Base-by-base conservation (phyloP, 495 filamentous ascomycete species). In the Aspergillus haitiensis region DNA sequence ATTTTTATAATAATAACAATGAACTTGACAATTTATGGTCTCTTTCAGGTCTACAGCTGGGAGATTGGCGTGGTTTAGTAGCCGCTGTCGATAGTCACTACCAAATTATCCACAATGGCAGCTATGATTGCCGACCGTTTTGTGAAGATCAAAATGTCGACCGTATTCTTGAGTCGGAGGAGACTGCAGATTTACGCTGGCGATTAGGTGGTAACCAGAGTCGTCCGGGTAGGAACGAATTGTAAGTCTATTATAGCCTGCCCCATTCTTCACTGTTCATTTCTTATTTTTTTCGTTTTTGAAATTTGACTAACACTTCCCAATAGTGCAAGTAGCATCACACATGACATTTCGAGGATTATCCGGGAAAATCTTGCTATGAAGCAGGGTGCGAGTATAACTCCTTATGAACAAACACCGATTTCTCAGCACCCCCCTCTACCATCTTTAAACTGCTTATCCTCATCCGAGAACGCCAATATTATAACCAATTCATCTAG, bases 81-180 rank as follows among this genome's bases (percentile, higher is more conserved):
- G 76, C 78, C 15, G 77, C 76, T n/a, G 68, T 81, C 9, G 76
- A 81, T 56, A 77, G 72, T 54, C 76, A 81, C 56, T 78, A 76
- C 52, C 70, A 76, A 32, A 62, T 75, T 7, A 35, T 74, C 27
- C 76, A 78, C 59, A 57, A 72, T 42, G 77, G 71, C 6, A 60
- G 62, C 9, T 72, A 60, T 55, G 60, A 72, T 0, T 78, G 75
- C 59, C 49, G 64, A 0, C 9, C 64, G 0, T 32, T 32, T 7
- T 78, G 75, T 49, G 78, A 78, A 55, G 62, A 73, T 49, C 55
- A 54, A 4, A 75, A 77, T 21, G 48, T 79, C 42, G 52, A 68
- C 47, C 72, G 72, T 11, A 78, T 78, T 12, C 51, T 79, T 35
- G 58, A 73, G 18, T 64, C 76, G 18, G 58, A 75, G 10, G 50